Conservation (phyloP, 202 grass and related monocot genomes). For the Setaria italica region DNA sequence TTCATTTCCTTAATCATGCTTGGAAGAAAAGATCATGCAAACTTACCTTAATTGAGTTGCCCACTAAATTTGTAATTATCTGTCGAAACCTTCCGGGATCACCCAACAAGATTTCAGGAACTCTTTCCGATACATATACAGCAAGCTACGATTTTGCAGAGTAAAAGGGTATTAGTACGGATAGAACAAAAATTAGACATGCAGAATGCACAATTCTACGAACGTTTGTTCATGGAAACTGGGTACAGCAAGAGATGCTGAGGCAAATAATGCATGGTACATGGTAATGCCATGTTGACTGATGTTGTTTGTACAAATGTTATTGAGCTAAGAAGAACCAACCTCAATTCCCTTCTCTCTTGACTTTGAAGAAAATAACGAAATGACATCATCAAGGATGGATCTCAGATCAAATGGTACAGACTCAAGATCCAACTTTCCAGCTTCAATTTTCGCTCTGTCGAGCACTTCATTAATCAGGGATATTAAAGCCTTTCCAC, state of each 20-base stretch:
- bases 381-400: constrained; percentile 88
- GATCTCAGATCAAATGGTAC: constrained; percentile 88
- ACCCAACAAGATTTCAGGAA: constrained; percentile 89
- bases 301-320: neutral
- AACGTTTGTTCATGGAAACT: constrained; percentile 34
- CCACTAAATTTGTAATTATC: constrained; percentile 98
- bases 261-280: constrained; percentile 2
- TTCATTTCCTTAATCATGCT: neutral
- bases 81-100: constrained; percentile 97
- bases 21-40: constrained; percentile 22
- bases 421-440: constrained; percentile 81
- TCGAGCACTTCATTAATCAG: constrained; percentile 99
- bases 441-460: constrained; percentile 95
- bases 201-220: constrained; percentile 4
- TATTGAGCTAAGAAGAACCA: constrained; percentile 32
- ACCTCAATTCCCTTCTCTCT: constrained; percentile 94
- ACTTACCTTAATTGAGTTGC: constrained; percentile 95
- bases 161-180: constrained; percentile 41
- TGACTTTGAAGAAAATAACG: constrained; percentile 84
- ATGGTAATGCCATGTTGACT: constrained; percentile 7
- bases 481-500: constrained; percentile 90
- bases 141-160: constrained; percentile 70
- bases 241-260: neutral
- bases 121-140: constrained; percentile 92
- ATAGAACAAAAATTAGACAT: constrained; percentile 42